Percentiles rank a stretch among this genome's conserved stretches.
Conservation (phyloP, 495 filamentous ascomycete genomes). For the Aspergillus incahuasiensis region DNA sequence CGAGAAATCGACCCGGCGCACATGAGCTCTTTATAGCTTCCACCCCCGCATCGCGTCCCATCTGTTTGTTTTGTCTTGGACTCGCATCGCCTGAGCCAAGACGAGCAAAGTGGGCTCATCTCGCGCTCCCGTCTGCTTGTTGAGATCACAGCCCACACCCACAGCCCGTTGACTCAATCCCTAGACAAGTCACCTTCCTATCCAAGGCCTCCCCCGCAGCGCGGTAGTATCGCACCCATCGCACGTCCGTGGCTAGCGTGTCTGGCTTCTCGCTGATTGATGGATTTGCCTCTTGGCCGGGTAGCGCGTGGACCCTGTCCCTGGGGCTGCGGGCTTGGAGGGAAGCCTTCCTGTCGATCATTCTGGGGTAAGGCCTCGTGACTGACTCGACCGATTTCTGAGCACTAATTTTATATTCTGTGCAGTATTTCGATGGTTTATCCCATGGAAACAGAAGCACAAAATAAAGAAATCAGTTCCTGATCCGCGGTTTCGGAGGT, state of each 20-base stretch:
- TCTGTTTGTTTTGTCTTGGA: neutral
- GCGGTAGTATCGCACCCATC: neutral
- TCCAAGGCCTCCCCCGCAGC: slow-evolving; percentile 2
- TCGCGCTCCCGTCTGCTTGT: too few relatives aligned
- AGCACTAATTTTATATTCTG: neutral
- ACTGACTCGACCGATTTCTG: neutral
- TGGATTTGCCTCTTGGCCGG: neutral
- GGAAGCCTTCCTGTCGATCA: neutral
- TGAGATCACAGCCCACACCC: neutral
- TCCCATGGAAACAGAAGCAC: neutral
- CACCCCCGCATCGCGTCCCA: neutral
- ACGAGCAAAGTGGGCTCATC: slow-evolving; percentile 1
- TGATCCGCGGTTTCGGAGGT: neutral
- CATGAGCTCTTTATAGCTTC: neutral
- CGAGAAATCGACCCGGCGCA: neutral
- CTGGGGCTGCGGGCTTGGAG: neutral
- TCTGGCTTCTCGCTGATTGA: neutral
- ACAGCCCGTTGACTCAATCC: too few relatives aligned
- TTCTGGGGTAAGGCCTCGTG: neutral
- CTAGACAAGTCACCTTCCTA: neutral
- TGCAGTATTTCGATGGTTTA: neutral
- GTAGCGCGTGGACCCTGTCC: neutral
- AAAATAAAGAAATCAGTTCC: neutral
- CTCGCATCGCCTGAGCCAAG: neutral
- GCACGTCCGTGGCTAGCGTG: neutral